phyloP scores from a whole-genome alignment of 352 stramenopile species.

The Globisporangium spinosum region DNA sequence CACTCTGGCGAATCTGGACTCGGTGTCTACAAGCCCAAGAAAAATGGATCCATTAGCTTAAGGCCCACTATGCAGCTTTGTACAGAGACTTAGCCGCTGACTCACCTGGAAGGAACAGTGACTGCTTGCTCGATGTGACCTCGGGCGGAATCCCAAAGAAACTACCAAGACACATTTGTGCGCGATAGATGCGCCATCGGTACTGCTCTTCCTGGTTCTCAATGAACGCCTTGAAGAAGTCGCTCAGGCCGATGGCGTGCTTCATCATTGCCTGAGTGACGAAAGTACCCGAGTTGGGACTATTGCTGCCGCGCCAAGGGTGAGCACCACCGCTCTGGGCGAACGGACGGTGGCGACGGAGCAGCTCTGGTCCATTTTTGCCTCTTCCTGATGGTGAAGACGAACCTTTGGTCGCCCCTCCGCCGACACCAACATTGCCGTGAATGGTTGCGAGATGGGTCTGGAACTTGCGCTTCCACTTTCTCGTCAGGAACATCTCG shows the following conservation, averaged over 20 bases:
- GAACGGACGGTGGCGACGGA: slow-evolving; percentile 18
- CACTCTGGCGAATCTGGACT: slow-evolving; percentile 47
- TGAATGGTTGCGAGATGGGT: slow-evolving; percentile 46
- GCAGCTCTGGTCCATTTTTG: slow-evolving; percentile 6
- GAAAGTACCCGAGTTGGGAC: not conserved
- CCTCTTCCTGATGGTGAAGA: not conserved
- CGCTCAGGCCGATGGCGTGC: slow-evolving; percentile 46
- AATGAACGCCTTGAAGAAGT: slow-evolving; percentile 84
- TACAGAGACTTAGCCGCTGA: not conserved
- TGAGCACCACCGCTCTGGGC: not conserved
- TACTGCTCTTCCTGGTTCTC: slow-evolving; percentile 80
- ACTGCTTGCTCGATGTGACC: slow-evolving; percentile 63
- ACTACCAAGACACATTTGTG: slow-evolving; percentile 62
- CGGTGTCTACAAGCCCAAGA: slow-evolving; percentile 34
- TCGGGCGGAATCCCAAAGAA: slow-evolving; percentile 73
- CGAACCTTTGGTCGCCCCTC: not conserved
- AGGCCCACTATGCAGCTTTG: no score
- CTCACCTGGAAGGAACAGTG: slow-evolving; percentile 59
- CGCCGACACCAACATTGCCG: slow-evolving; percentile 4
- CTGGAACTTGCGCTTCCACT: slow-evolving; percentile 84
- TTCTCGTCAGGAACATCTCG: slow-evolving; percentile 88
- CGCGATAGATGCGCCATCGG: slow-evolving; percentile 74
- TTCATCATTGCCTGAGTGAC: slow-evolving; percentile 54
- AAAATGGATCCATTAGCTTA: no score
- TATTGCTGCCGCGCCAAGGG: not conserved